phyloP scores from a whole-genome alignment of 345 rosid species.

The Clausena lansium region DNA sequence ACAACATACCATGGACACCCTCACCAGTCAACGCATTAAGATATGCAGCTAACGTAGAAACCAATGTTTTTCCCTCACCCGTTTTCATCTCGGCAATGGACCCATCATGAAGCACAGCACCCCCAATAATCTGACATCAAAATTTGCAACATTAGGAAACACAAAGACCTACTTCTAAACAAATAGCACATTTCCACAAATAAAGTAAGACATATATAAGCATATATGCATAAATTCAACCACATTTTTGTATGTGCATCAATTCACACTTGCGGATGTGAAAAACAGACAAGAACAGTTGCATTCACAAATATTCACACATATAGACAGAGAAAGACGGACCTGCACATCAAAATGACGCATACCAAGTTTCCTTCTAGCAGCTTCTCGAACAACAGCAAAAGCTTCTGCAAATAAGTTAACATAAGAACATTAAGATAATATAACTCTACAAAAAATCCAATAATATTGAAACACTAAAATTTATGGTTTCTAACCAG shows the following conservation, averaged over 20 bases:
- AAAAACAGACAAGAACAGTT: not conserved
- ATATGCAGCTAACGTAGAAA: conserved; percentile 95
- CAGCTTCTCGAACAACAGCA: conserved; percentile 97
- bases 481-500: conserved; percentile 48
- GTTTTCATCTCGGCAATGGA: conserved; percentile 99
- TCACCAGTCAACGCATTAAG: conserved; percentile 89
- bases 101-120: conserved; percentile 97
- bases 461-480: not conserved
- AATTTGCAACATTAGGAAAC: conserved; percentile 21
- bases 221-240: not conserved
- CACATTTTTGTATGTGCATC: not conserved
- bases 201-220: not conserved
- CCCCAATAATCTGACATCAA: conserved; percentile 76
- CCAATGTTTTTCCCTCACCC: conserved; percentile 94
- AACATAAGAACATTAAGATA: not conserved
- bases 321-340: conserved; percentile 5
- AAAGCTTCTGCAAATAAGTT: conserved; percentile 59
- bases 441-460: not conserved
- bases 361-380: conserved; percentile 95
- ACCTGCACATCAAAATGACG: conserved; percentile 99
- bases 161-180: conserved; percentile 11
- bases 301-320: not conserved
- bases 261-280: not conserved
- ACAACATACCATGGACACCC: conserved; percentile 90
- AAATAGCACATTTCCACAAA: not conserved